Percentiles rank a stretch among this genome's conserved stretches.
Evolutionary conservation across 140 eudicot species (phyloP).

Genomic region (Cichorium intybus): DNA sequence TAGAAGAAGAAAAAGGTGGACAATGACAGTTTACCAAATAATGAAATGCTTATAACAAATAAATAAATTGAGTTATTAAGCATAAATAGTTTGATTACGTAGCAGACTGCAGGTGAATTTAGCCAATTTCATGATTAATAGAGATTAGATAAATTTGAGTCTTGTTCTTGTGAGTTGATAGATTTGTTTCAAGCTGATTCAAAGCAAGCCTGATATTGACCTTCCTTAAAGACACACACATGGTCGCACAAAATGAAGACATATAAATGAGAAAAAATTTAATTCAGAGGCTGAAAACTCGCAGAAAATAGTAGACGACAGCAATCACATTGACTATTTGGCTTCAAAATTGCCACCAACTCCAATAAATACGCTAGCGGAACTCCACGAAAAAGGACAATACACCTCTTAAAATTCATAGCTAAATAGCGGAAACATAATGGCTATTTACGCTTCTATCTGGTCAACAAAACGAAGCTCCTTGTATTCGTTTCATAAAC

Average conservation of each 20-base stretch:
- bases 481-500: background rate
- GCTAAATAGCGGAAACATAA: background rate
- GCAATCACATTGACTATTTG: too few species aligned
- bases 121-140: background rate
- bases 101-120: background rate
- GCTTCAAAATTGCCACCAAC: too few species aligned
- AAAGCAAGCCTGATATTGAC: background rate
- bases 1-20: slow-evolving; percentile 9
- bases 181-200: background rate
- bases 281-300: background rate
- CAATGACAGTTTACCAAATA: slow-evolving; percentile 23
- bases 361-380: too few species aligned
- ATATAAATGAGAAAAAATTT: background rate
- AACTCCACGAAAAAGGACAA: too few species aligned
- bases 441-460: background rate
- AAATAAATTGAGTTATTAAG: background rate
- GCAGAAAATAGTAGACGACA: too few species aligned
- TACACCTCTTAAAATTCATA: background rate
- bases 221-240: too few species aligned
- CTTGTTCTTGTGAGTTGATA: background rate
- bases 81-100: background rate
- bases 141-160: background rate
- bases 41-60: background rate
- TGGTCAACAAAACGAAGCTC: background rate
- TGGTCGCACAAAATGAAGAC: background rate